Evolutionary conservation across 345 rosid species (phyloP).

Genomic region (Eucalyptus coolabah): DNA sequence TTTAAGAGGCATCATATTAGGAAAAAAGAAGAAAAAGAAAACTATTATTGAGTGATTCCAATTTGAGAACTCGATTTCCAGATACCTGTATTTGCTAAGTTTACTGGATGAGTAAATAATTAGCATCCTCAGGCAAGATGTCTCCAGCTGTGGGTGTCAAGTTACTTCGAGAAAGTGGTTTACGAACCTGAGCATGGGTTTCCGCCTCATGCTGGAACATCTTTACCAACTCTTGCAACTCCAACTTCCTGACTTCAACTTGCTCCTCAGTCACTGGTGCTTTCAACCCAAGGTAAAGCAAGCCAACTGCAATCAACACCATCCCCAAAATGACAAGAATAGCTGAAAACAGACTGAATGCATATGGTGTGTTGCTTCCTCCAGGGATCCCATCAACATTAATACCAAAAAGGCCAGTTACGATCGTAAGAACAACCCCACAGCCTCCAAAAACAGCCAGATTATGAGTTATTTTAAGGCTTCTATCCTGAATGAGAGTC

Average conservation of each 20-base stretch:
- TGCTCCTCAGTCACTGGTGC: conserved; percentile 49
- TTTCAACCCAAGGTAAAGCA: conserved; percentile 70
- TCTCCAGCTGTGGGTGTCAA: conserved; percentile 83
- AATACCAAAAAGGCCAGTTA: conserved; percentile 90
- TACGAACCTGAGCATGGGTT: conserved; percentile 79
- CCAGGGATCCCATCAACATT: conserved; percentile 99
- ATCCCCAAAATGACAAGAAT: conserved; percentile 38
- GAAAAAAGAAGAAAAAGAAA: not conserved
- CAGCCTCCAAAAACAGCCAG: conserved; percentile 89
- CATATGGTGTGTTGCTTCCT: conserved; percentile 60
- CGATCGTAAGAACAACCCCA: conserved; percentile 67
- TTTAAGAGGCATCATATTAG: not conserved
- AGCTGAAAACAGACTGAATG: conserved; percentile 67
- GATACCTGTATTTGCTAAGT: not conserved
- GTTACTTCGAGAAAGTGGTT: conserved; percentile 24
- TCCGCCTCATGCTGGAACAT: conserved; percentile 97
- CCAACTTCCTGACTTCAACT: conserved; percentile 66
- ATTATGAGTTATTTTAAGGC: conserved; percentile 88
- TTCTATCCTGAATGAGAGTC: conserved; percentile 44
- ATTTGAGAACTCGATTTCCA: not conserved
- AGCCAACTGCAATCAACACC: conserved; percentile 50
- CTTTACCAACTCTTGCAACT: conserved; percentile 75
- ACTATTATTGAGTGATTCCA: not conserved
- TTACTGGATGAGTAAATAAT: conserved; percentile 42
- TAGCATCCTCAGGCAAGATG: conserved; percentile 13